Evolutionary conservation across 139 green algal genomes (phyloP), one percentile per base, ranked within the genome.

Genomic region (Chlamydomonas incerta): DNA sequence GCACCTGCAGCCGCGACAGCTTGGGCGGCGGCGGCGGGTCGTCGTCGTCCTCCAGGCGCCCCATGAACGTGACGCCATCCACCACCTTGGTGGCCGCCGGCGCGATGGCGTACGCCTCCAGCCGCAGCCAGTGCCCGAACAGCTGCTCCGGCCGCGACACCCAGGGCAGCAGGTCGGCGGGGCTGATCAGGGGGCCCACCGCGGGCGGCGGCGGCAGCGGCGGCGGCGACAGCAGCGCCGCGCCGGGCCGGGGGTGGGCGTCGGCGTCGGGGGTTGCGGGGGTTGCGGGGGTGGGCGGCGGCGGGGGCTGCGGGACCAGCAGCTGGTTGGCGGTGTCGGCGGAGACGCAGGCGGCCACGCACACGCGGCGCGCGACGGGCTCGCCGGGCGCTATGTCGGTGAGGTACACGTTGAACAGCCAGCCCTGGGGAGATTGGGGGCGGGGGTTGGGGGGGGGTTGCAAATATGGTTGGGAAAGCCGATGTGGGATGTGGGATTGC

Each of bases 331-430:
- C 41, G 20, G 31, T 23, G 72, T 87, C 82, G 21, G 82, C 82
- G 41, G 46, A 50, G 41, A 72, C 82, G 60, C 58, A 41, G 31
- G 46, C 20, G 52, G 82, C 82, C 31, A 87, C 71, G 72, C 82
- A 81, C 41, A 15, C 29, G 41, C 82, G 72, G 60, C 72, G 82
- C 29, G 72, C 72, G 3, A 69, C 15, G 29, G 34, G 23, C 35
- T 29, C 46, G 33, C 62, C 72, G 35, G 81, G 69, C 14, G 47
- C 11, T 21, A 87, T 73, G 62, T 87, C 82, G 8, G 82, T 87
- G 2, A 87, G 41, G 72, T 87, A 87, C 26, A 87, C 82, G 60
- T 87, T 87, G 72, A 87, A 87, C 18, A 81, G 72, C 82, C 82
- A 87, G 68, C 80, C 80, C 80, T 86, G 80, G 23, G 35, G n/a